Evolutionary conservation across 768 basidiomycete genomes (phyloP).

Genomic region (Rhodosporidiobolus sp.): DNA sequence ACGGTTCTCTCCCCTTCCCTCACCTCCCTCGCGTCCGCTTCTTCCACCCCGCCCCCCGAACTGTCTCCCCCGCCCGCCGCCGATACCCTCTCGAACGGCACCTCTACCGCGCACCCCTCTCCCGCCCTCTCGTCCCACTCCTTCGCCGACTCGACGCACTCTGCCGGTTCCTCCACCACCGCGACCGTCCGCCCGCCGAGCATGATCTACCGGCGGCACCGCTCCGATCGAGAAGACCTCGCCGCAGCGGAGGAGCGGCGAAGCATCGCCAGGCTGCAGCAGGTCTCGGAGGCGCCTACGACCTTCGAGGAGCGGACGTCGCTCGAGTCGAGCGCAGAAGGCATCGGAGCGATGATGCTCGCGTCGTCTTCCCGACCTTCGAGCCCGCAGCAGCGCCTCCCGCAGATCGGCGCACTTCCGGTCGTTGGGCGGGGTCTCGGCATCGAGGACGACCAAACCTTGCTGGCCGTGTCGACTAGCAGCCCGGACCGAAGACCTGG

Average conservation of each 20-base stretch:
- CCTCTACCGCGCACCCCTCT: not conserved
- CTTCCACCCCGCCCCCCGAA: not conserved
- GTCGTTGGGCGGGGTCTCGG: not conserved
- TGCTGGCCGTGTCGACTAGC: not conserved
- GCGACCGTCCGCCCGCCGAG: not conserved
- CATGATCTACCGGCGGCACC: slow-evolving; percentile 6
- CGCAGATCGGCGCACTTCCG: not conserved
- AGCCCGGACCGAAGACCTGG: not conserved
- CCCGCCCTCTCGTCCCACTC: too few relatives aligned
- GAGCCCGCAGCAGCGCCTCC: not conserved
- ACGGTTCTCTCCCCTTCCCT: slow-evolving; percentile 8
- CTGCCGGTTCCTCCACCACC: not conserved
- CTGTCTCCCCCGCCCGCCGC: not conserved
- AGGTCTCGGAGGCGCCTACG: not conserved
- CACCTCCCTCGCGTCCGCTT: not conserved
- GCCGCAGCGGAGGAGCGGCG: not conserved
- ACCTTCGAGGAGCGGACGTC: not conserved
- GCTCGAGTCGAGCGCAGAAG: not conserved
- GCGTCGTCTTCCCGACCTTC: not conserved
- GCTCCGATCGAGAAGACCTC: not conserved
- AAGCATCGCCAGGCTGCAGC: not conserved
- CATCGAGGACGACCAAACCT: not conserved
- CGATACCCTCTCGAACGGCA: not conserved
- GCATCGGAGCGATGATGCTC: slow-evolving; percentile 9
- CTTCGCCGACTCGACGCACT: not conserved